phyloP scores from a whole-genome alignment of 805 yeast genomes.

The Kuraishia cidri region DNA sequence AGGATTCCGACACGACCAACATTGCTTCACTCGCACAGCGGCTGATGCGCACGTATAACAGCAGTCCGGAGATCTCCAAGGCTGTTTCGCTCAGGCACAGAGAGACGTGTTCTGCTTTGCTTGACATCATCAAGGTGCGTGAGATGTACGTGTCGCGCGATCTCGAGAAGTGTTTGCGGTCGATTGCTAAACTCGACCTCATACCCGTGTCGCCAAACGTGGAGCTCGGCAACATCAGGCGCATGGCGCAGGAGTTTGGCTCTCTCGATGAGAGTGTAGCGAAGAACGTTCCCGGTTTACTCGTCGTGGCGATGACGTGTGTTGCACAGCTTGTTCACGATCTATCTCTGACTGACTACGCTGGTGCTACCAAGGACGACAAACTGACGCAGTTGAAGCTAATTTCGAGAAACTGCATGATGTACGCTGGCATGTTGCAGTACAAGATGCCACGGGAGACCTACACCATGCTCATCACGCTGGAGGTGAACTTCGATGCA shows the following conservation, averaged over 20 bases:
- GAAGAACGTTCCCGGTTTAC: constrained; percentile 70
- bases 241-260: constrained; percentile 59
- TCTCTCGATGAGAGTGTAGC: constrained; percentile 62
- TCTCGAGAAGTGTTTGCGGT: constrained; percentile 49
- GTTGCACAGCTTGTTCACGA: constrained; percentile 48
- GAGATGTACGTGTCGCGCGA: constrained; percentile 44
- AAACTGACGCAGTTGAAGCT: constrained; percentile 46
- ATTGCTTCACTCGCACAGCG: constrained; percentile 37
- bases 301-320: constrained; percentile 76
- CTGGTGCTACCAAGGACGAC: constrained; percentile 36
- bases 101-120: constrained; percentile 55
- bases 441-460: constrained; percentile 87
- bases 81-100: constrained; percentile 45
- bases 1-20: constrained; percentile 19
- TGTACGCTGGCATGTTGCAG: constrained; percentile 91
- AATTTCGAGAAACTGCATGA: constrained; percentile 81
- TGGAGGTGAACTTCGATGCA: too few species aligned
- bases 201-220: constrained; percentile 48
- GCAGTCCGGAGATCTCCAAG: constrained; percentile 51
- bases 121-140: constrained; percentile 63
- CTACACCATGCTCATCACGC: constrained; percentile 56
- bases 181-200: constrained; percentile 51
- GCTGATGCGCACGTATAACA: constrained; percentile 33
- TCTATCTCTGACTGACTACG: constrained; percentile 25
- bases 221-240: constrained; percentile 50